A percentile compares a stretch with the other conserved stretches of the same genome.
phyloP scores from a whole-genome alignment of 495 filamentous ascomycete genomes.

The Hamigera avellanea region DNA sequence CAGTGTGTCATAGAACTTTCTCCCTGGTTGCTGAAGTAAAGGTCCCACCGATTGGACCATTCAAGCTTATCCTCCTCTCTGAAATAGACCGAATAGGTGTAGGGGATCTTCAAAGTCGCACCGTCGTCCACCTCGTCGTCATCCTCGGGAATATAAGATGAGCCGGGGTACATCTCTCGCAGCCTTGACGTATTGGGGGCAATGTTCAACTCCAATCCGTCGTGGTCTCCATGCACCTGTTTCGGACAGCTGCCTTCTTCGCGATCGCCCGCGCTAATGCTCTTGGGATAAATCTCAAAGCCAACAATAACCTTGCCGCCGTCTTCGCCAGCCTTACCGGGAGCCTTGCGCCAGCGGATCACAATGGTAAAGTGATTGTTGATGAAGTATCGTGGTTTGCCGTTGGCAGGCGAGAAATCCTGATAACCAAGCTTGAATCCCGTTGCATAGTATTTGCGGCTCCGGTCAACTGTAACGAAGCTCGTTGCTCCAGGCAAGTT shows the following conservation, averaged over 20 bases:
- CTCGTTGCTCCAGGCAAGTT: constrained; percentile 88
- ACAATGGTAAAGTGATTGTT: constrained; percentile 90
- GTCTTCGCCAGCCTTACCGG: constrained; percentile 52
- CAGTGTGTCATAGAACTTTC: constrained; percentile 80
- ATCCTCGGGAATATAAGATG: constrained; percentile 44
- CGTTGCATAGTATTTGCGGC: constrained; percentile 82
- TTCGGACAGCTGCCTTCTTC: constrained; percentile 53
- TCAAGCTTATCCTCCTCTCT: constrained; percentile 73
- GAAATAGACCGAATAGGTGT: constrained; percentile 90
- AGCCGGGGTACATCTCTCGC: constrained; percentile 44
- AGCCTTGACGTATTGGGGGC: constrained; percentile 47
- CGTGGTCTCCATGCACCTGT: constrained; percentile 48
- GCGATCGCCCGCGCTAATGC: constrained; percentile 52
- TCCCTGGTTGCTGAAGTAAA: constrained; percentile 88
- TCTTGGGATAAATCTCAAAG: constrained; percentile 90
- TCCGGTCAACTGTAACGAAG: constrained; percentile 84
- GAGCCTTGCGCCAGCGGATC: constrained; percentile 68
- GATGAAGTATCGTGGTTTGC: constrained; percentile 60
- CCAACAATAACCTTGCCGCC: constrained; percentile 79
- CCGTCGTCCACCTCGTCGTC: constrained; percentile 53
- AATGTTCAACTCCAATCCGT: constrained; percentile 58
- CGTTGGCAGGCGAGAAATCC: constrained; percentile 49
- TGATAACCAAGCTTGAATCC: constrained; percentile 89
- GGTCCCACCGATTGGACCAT: constrained; percentile 82
- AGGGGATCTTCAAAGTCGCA: constrained; percentile 66